Evolutionary conservation across 2,329 filamentous ascomycete species (phyloP).

Genomic region (Scytalidium sp.): DNA sequence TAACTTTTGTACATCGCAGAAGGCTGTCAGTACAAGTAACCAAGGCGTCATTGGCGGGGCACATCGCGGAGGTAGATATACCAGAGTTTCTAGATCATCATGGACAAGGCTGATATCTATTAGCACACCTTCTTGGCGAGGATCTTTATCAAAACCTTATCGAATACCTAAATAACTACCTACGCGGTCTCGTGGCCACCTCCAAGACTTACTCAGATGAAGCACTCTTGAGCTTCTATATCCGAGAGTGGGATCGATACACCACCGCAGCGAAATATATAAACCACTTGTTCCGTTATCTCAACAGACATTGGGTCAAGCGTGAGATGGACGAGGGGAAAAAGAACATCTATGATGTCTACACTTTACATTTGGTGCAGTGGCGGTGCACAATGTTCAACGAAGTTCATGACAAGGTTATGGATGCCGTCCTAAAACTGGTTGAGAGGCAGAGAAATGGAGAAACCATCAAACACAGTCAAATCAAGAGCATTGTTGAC

Average conservation of each 20-base stretch:
- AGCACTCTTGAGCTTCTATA: slow-evolving; percentile 87
- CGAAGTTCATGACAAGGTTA: slow-evolving; percentile 80
- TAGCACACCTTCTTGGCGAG: slow-evolving; percentile 91
- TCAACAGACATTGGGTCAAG: slow-evolving; percentile 99
- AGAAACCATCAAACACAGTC: slow-evolving; percentile 94
- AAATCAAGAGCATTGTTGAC: slow-evolving; percentile 96
- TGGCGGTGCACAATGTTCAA: slow-evolving; percentile 93
- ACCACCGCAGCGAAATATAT: slow-evolving; percentile 96
- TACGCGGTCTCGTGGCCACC: slow-evolving; percentile 64
- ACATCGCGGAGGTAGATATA: slow-evolving; percentile 66
- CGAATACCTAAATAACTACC: slow-evolving; percentile 76
- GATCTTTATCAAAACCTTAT: slow-evolving; percentile 93
- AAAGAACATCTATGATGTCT: slow-evolving; percentile 97
- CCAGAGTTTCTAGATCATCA: slow-evolving; percentile 10
- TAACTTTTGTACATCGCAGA: slow-evolving; percentile 99
- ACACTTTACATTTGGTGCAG: slow-evolving; percentile 91
- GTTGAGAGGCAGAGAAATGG: slow-evolving; percentile 97
- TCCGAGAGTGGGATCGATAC: slow-evolving; percentile 94
- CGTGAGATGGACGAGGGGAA: slow-evolving; percentile 98
- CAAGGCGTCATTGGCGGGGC: slow-evolving; percentile 45
- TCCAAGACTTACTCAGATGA: slow-evolving; percentile 85
- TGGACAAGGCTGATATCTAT: slow-evolving; percentile 10
- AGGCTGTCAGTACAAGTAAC: slow-evolving; percentile 66
- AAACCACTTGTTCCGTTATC: slow-evolving; percentile 92
- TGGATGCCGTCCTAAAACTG: slow-evolving; percentile 90